Evolutionary conservation across 768 basidiomycete species (phyloP).

Genomic region (Boletellus sp.): DNA sequence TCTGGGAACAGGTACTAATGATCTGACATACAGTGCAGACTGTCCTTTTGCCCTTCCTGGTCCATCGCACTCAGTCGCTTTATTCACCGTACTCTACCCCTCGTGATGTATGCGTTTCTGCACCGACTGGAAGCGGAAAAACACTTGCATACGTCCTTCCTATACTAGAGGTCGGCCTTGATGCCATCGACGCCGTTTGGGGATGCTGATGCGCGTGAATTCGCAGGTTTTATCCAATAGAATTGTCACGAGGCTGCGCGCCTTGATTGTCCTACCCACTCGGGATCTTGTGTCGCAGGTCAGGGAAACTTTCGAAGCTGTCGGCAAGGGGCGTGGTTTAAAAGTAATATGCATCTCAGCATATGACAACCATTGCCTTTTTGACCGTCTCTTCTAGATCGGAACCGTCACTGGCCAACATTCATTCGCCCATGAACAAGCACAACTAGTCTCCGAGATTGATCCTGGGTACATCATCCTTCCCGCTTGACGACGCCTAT

Average conservation of each 20-base stretch:
- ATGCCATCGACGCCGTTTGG: neutral
- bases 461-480: constrained; percentile 42
- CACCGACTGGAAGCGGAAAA: constrained; percentile 97
- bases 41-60: constrained; percentile 75
- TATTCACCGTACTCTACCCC: constrained; percentile 66
- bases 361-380: neutral
- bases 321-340: constrained; percentile 81
- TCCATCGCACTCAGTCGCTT: constrained; percentile 47
- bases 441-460: constrained; percentile 65
- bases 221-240: constrained; percentile 65
- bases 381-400: constrained; percentile 36
- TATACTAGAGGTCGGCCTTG: constrained; percentile 68
- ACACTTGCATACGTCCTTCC: constrained; percentile 95
- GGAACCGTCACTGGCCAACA: constrained; percentile 91
- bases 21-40: constrained; percentile 70
- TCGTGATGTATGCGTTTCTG: constrained; percentile 87
- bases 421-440: constrained; percentile 89
- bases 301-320: constrained; percentile 82
- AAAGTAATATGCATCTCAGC: constrained; percentile 47
- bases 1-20: constrained; percentile 12
- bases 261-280: constrained; percentile 88
- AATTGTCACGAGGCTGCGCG: constrained; percentile 79
- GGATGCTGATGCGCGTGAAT: neutral
- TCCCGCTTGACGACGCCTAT: neutral
- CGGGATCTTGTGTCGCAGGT: constrained; percentile 92